phyloP scores from a whole-genome alignment of 345 rosid genomes.

The Brassica cretica region DNA sequence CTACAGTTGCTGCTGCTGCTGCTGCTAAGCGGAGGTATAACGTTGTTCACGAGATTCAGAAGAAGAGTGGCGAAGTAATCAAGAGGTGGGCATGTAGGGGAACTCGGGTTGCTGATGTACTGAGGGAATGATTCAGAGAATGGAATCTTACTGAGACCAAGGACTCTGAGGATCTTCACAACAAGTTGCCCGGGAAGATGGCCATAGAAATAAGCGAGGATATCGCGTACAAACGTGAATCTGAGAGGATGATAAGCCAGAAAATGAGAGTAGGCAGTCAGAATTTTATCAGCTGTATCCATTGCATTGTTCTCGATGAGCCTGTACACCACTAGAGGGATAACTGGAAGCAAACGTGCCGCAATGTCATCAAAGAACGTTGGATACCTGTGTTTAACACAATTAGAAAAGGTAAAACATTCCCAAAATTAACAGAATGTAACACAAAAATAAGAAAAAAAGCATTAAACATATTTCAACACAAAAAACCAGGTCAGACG shows the following conservation, averaged over 20 bases:
- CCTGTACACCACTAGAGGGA: conserved; percentile 90
- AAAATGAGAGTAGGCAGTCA: conserved; percentile 58
- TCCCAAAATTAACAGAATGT: conserved; percentile 6
- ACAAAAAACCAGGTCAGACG: background rate
- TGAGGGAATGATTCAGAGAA: conserved; percentile 94
- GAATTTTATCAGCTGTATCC: conserved; percentile 72
- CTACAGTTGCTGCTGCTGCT: conserved; percentile 41
- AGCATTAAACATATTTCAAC: background rate
- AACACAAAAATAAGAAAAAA: background rate
- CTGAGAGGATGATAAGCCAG: conserved; percentile 84
- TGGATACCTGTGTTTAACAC: conserved; percentile 69
- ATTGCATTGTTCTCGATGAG: conserved; percentile 87
- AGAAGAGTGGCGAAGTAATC: conserved; percentile 91
- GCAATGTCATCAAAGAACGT: conserved; percentile 94
- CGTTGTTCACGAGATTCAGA: conserved; percentile 87
- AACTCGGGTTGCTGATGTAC: conserved; percentile 64
- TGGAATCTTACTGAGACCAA: conserved; percentile 92
- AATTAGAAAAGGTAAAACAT: background rate
- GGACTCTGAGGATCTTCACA: conserved; percentile 69
- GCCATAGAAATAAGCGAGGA: conserved; percentile 93
- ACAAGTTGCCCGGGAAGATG: conserved; percentile 83
- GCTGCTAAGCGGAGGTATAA: conserved; percentile 76
- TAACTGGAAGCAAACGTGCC: conserved; percentile 87
- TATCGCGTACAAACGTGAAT: conserved; percentile 94
- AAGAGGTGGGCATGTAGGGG: conserved; percentile 75